Evolutionary conservation across 306 rosid species (phyloP).

Genomic region (Ceratonia siliqua): DNA sequence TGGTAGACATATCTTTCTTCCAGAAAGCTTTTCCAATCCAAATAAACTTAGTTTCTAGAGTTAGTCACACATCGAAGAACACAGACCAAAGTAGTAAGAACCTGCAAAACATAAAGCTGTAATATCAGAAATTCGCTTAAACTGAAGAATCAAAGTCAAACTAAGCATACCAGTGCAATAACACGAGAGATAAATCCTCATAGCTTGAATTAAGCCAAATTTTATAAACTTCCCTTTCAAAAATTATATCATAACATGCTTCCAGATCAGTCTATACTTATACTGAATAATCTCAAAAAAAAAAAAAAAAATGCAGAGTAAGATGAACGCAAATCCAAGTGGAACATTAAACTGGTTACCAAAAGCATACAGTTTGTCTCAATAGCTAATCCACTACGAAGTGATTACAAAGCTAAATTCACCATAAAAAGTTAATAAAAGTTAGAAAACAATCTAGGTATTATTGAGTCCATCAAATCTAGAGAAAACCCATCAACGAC

Average conservation of each 20-base stretch:
- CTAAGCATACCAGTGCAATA: neutral
- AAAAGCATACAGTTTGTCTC: neutral
- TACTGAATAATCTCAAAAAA: neutral
- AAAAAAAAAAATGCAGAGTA: neutral
- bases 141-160: constrained; percentile 19
- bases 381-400: neutral
- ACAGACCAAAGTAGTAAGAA: neutral
- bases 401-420: constrained; percentile 2
- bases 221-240: neutral
- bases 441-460: constrained; percentile 2
- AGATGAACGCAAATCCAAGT: neutral
- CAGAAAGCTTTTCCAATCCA: constrained; percentile 35
- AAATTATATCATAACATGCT: neutral
- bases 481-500: neutral
- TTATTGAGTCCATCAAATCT: neutral
- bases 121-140: neutral
- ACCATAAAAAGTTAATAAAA: neutral
- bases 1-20: constrained; percentile 4
- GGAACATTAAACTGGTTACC: constrained; percentile 13
- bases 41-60: constrained; percentile 12
- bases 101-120: constrained; percentile 42
- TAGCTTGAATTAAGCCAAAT: neutral
- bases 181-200: neutral
- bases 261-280: neutral
- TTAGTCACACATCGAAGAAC: constrained; percentile 8